Conservation (phyloP, 2,329 filamentous ascomycete genomes). For the Pezicula neosporulosa region DNA sequence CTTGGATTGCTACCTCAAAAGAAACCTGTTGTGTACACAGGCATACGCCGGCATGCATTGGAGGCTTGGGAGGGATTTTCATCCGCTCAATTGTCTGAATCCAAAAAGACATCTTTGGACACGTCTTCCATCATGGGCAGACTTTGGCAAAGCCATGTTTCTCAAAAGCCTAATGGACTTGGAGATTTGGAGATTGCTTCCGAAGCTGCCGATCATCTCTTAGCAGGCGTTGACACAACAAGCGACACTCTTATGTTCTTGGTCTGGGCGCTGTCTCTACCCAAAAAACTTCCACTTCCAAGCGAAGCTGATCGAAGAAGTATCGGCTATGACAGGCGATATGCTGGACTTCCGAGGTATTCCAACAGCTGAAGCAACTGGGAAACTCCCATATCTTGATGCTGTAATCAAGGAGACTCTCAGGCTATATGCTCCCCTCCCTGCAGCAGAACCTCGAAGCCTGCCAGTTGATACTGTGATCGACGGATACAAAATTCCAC, state of each 20-base stretch:
- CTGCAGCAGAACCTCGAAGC: constrained; percentile 46
- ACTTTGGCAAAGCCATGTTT: constrained; percentile 32
- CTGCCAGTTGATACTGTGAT: constrained; percentile 31
- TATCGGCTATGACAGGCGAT: constrained; percentile 25
- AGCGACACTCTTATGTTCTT: constrained; percentile 48
- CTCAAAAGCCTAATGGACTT: constrained; percentile 25
- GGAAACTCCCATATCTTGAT: constrained; percentile 40
- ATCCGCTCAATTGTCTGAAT: background rate
- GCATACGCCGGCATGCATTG: constrained; percentile 41
- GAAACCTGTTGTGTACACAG: constrained; percentile 47
- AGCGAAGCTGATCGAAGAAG: constrained; percentile 39
- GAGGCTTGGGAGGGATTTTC: constrained; percentile 21
- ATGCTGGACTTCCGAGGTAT: constrained; percentile 25
- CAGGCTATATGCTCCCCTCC: constrained; percentile 46
- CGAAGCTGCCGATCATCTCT: constrained; percentile 49
- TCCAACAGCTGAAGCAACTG: constrained; percentile 32
- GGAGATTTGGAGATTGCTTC: constrained; percentile 45
- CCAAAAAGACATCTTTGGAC: constrained; percentile 4
- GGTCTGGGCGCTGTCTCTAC: constrained; percentile 45
- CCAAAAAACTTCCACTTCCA: constrained; percentile 39
- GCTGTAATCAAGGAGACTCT: constrained; percentile 49
- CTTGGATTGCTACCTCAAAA: constrained; percentile 42
- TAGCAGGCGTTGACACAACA: constrained; percentile 51
- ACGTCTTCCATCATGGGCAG: constrained; percentile 33
- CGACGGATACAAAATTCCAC: constrained; percentile 38